Evolutionary conservation across 306 rosid genomes (phyloP).

Genomic region (Sicyos edulis): DNA sequence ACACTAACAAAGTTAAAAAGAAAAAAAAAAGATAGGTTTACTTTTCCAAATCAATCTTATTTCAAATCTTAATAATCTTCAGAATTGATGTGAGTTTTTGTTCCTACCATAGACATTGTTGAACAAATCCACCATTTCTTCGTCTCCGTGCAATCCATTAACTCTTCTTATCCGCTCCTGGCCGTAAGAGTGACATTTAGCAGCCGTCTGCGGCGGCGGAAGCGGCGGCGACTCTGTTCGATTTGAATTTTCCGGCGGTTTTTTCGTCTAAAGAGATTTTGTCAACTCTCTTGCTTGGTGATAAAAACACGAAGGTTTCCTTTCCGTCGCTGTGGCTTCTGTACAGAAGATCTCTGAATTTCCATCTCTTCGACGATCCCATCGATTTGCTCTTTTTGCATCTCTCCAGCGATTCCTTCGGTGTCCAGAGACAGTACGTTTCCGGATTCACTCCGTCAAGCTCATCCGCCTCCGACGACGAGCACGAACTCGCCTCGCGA

Average conservation of each 20-base stretch:
- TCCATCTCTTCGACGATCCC: slow-evolving; percentile 71
- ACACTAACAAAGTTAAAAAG: not conserved
- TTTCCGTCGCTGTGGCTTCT: slow-evolving; percentile 56
- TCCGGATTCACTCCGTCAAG: slow-evolving; percentile 41
- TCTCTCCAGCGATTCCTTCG: slow-evolving; percentile 27
- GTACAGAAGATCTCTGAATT: slow-evolving; percentile 43
- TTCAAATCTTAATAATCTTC: slow-evolving; percentile 19
- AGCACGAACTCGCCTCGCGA: slow-evolving; percentile 47
- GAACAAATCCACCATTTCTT: slow-evolving; percentile 49
- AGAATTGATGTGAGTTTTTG: slow-evolving; percentile 47
- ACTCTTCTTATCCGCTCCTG: slow-evolving; percentile 31
- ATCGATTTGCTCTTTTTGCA: slow-evolving; percentile 56
- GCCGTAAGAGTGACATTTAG: not conserved
- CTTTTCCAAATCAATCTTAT: slow-evolving; percentile 18
- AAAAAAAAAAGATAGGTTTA: not conserved
- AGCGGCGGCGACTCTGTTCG: slow-evolving; percentile 17
- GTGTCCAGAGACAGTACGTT: slow-evolving; percentile 70
- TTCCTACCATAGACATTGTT: slow-evolving; percentile 40
- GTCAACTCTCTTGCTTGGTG: slow-evolving; percentile 21
- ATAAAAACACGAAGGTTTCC: slow-evolving; percentile 30
- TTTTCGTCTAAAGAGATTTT: slow-evolving; percentile 3
- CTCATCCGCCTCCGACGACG: slow-evolving; percentile 66
- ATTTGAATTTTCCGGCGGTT: slow-evolving; percentile 16
- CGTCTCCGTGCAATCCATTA: slow-evolving; percentile 40
- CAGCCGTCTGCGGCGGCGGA: not conserved